Evolutionary conservation across 2,329 filamentous ascomycete species (phyloP).

Genomic region (Ceratocystiopsis sp.): DNA sequence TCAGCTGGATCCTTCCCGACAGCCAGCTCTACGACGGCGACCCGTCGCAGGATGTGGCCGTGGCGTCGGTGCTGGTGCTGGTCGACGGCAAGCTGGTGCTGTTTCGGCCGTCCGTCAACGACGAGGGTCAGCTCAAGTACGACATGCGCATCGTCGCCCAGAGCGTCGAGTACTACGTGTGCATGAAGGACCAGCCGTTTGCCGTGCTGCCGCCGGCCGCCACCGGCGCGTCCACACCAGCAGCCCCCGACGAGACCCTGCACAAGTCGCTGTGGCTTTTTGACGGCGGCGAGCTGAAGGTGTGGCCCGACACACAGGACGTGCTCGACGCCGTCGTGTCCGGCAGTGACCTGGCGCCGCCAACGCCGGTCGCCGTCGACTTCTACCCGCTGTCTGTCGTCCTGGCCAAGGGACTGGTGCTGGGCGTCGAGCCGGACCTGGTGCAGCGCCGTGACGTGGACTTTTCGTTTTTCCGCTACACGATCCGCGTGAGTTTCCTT

Average conservation of each 20-base stretch:
- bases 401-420: conserved; percentile 73
- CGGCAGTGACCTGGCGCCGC: conserved; percentile 51
- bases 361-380: conserved; percentile 69
- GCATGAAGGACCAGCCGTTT: conserved; percentile 70
- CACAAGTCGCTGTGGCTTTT: conserved; percentile 90
- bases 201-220: conserved; percentile 9
- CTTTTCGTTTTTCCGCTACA: conserved; percentile 79
- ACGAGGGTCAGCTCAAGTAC: conserved; percentile 77
- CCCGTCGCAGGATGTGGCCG: conserved; percentile 84
- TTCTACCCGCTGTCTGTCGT: conserved; percentile 87
- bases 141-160: conserved; percentile 96
- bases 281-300: conserved; percentile 68
- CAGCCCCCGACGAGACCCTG: conserved; percentile 29
- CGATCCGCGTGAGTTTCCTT: conserved; percentile 52
- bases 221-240: neutral
- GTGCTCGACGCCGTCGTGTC: conserved; percentile 53
- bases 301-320: conserved; percentile 80
- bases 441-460: conserved; percentile 83
- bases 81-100: conserved; percentile 93
- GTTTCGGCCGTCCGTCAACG: conserved; percentile 70
- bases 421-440: conserved; percentile 83
- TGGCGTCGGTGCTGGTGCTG: conserved; percentile 87
- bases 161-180: conserved; percentile 86
- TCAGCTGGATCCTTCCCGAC: conserved; percentile 93
- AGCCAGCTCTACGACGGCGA: conserved; percentile 79